A percentile compares a stretch with the other conserved stretches of the same genome.
Conservation (phyloP, 2,329 filamentous ascomycete genomes). For the Penicillium griseofulvum region DNA sequence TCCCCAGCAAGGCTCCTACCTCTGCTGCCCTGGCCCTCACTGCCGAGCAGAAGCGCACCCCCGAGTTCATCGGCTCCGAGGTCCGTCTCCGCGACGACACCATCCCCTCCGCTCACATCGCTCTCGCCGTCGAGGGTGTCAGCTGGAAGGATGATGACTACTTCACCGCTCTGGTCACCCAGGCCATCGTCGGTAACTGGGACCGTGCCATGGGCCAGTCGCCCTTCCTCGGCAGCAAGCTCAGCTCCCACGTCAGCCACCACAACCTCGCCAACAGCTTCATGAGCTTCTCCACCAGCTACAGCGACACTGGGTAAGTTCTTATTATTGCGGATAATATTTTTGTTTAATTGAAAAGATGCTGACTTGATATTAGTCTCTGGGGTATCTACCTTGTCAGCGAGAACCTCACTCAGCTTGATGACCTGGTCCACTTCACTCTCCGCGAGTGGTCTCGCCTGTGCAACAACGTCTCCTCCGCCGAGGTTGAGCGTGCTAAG, state of each 20-base stretch:
- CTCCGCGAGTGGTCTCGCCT: conserved; percentile 98
- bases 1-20: conserved; percentile 73
- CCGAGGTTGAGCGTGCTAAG: conserved; percentile 97
- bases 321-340: background rate
- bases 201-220: conserved; percentile 98
- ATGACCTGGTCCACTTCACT: conserved; percentile 97
- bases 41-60: conserved; percentile 76
- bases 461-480: conserved; percentile 78
- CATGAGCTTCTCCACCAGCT: conserved; percentile 99
- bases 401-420: conserved; percentile 80
- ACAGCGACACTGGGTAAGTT: conserved; percentile 94
- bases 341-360: conserved; percentile 21
- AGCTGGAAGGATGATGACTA: conserved; percentile 99
- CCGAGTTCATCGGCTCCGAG: conserved; percentile 95
- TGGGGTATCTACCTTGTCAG: conserved; percentile 99
- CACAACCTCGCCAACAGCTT: conserved; percentile 98
- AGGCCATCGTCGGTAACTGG: conserved; percentile 99
- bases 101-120: conserved; percentile 93
- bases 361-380: conserved; percentile 59
- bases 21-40: conserved; percentile 69
- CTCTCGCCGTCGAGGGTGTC: conserved; percentile 97
- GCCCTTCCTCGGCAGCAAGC: conserved; percentile 95
- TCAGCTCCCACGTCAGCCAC: conserved; percentile 90
- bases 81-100: conserved; percentile 94
- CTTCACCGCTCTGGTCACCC: conserved; percentile 95